Conservation (phyloP, 176 grass and related monocot species). For the Hyparrhenia diplandra region DNA sequence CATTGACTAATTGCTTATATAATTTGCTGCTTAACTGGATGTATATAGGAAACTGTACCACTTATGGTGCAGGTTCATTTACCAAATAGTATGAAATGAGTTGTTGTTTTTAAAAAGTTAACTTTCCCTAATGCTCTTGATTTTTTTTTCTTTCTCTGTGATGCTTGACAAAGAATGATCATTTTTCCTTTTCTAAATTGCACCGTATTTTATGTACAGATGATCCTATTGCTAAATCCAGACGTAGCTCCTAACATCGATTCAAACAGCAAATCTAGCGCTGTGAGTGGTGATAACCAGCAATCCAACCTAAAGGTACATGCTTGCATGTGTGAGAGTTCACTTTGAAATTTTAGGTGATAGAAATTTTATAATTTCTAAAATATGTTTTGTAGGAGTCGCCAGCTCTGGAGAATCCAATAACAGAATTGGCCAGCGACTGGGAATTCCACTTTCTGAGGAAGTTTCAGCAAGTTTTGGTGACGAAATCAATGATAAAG, state of each 20-base stretch:
- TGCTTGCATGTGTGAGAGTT: neutral
- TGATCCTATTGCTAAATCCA: constrained; percentile 85
- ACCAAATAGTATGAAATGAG: neutral
- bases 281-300: constrained; percentile 34
- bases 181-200: constrained; percentile 9
- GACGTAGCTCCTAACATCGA: constrained; percentile 31
- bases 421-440: constrained; percentile 64
- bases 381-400: constrained; percentile 25
- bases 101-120: neutral
- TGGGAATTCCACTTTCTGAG: constrained; percentile 68
- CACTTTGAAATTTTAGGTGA: neutral
- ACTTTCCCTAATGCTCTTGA: neutral
- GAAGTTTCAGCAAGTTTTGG: constrained; percentile 57
- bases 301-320: constrained; percentile 53
- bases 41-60: neutral
- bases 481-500: constrained; percentile 77
- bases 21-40: neutral
- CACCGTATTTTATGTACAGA: constrained; percentile 43
- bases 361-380: neutral
- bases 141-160: neutral
- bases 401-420: constrained; percentile 27
- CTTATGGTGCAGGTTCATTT: neutral
- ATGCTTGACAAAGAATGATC: neutral
- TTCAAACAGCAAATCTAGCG: constrained; percentile 42
- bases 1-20: neutral